Conservation (phyloP, 139 green algal species). For the Edaphochlamys debaryana region DNA sequence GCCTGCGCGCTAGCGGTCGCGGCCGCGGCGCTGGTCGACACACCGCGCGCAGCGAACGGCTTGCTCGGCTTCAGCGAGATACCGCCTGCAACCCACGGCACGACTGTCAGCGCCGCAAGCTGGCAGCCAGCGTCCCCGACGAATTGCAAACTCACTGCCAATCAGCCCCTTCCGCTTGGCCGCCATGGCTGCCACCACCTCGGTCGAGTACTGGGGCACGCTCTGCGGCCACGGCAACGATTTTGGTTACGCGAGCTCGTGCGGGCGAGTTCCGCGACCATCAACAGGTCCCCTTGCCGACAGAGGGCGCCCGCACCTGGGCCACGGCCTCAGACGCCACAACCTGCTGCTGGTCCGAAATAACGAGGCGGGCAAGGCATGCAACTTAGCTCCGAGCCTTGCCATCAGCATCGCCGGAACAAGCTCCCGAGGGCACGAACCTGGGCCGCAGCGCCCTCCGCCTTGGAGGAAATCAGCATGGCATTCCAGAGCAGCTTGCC, state of each 20-base stretch:
- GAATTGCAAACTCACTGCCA: conserved; percentile 34
- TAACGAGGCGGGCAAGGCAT: neutral
- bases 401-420: conserved; percentile 32
- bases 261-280: neutral
- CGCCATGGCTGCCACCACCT: conserved; percentile 45
- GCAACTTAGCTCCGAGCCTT: neutral
- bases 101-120: no score
- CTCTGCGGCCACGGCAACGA: neutral
- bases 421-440: neutral
- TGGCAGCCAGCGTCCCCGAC: no score
- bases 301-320: neutral
- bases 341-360: neutral
- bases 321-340: conserved; percentile 18
- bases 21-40: neutral
- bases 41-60: conserved; percentile 30
- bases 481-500: conserved; percentile 51
- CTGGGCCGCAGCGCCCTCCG: conserved; percentile 28
- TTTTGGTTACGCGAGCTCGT: neutral
- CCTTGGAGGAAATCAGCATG: conserved; percentile 39
- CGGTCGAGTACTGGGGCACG: conserved; percentile 41
- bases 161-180: conserved; percentile 52
- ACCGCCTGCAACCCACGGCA: no score
- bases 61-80: no score
- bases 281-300: neutral
- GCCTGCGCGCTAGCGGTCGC: conserved; percentile 24